phyloP scores from a whole-genome alignment of 768 basidiomycete species.

The Boletus edulis region DNA sequence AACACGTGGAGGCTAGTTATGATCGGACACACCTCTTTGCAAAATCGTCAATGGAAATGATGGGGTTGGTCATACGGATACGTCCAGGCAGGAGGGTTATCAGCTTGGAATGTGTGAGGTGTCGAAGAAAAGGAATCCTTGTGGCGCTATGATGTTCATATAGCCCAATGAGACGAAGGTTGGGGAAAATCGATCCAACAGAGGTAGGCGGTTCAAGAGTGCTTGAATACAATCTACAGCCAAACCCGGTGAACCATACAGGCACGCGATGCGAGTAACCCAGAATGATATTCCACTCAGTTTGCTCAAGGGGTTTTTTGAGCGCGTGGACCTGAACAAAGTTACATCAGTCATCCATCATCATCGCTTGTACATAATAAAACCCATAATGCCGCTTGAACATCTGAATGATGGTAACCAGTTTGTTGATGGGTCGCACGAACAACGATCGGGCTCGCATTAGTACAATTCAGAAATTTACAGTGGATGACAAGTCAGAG shows the following conservation, averaged over 20 bases:
- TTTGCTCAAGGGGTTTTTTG: neutral
- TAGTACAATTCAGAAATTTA: too few species aligned
- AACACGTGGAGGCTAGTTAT: too few species aligned
- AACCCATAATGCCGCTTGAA: neutral
- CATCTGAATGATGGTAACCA: too few species aligned
- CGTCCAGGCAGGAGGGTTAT: too few species aligned
- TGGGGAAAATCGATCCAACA: conserved; percentile 6
- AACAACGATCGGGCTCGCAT: too few species aligned
- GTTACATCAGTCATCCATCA: too few species aligned
- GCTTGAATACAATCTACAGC: neutral
- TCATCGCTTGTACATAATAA: neutral
- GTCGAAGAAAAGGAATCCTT: conserved; percentile 3
- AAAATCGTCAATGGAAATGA: too few species aligned
- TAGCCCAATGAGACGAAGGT: conserved; percentile 2
- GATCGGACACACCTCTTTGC: too few species aligned
- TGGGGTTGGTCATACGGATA: too few species aligned
- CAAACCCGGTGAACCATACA: neutral
- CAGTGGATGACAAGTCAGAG: too few species aligned
- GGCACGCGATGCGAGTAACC: conserved; percentile 8
- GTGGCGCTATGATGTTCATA: neutral
- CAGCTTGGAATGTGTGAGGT: conserved; percentile 1
- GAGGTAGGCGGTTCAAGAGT: neutral
- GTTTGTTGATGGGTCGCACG: too few species aligned
- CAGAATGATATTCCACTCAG: conserved; percentile 7
- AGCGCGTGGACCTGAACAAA: conserved; percentile 2